Evolutionary conservation across 208 protist species (phyloP).

Genomic region (Leptomonas seymouri): DNA sequence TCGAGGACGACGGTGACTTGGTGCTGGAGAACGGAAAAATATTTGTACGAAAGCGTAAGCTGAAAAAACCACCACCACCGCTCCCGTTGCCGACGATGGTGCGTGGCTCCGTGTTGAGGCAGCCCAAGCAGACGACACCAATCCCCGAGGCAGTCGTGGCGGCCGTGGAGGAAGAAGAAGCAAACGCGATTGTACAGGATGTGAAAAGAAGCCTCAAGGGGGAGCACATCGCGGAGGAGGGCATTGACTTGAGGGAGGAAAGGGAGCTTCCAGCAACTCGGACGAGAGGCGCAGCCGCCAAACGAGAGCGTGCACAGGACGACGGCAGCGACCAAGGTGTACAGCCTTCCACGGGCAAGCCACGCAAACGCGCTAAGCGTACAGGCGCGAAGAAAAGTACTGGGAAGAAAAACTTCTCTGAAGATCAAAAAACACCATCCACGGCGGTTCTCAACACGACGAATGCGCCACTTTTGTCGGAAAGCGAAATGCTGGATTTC

Average conservation of each 20-base stretch:
- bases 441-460: neutral
- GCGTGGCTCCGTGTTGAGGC: conserved; percentile 4
- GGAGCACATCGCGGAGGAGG: neutral
- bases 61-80: conserved; percentile 10
- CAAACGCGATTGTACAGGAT: too few species aligned
- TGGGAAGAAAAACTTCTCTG: neutral
- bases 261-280: neutral
- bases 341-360: neutral
- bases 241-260: neutral
- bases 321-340: neutral
- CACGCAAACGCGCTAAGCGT: neutral
- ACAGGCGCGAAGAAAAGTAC: neutral
- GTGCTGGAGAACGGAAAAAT: conserved; percentile 30
- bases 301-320: conserved; percentile 9
- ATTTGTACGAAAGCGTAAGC: conserved; percentile 17
- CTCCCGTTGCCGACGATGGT: conserved; percentile 24
- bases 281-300: neutral
- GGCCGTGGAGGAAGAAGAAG: neutral
- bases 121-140: neutral
- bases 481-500: conserved; percentile 28
- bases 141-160: neutral
- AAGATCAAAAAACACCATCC: neutral
- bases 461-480: conserved; percentile 2
- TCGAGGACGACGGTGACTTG: conserved; percentile 31
- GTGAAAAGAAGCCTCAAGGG: neutral